Conservation (phyloP, 164 flowering plant species). For the Magnolia kwangsiensis region DNA sequence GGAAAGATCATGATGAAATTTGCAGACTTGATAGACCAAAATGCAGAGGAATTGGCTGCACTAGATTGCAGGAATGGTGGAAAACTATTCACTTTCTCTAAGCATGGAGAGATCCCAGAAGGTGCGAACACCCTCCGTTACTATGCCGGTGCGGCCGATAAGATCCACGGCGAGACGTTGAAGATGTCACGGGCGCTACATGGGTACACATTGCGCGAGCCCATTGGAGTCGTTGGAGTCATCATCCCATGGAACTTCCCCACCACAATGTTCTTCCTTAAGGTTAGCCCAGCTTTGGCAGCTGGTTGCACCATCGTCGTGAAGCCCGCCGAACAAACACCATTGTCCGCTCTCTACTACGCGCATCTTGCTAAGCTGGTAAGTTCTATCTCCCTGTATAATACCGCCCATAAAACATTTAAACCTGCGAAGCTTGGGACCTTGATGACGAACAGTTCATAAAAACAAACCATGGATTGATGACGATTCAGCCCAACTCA, state of each 20-base stretch:
- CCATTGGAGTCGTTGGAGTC: conserved; percentile 78
- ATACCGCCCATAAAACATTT: no score
- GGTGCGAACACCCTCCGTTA: conserved; percentile 45
- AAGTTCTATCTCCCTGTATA: neutral
- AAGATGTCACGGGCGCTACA: conserved; percentile 51
- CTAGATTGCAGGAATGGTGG: conserved; percentile 67
- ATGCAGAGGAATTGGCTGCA: conserved; percentile 61
- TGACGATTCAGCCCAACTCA: no score
- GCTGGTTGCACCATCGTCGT: conserved; percentile 83
- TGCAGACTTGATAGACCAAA: conserved; percentile 61
- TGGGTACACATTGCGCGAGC: conserved; percentile 69
- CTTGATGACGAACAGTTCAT: no score
- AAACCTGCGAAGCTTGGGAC: no score
- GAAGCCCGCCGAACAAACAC: conserved; percentile 89
- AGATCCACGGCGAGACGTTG: conserved; percentile 72
- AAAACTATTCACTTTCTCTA: conserved; percentile 37
- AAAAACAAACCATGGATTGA: no score
- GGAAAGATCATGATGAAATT: conserved; percentile 57
- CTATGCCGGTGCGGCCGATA: conserved; percentile 86
- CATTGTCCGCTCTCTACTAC: conserved; percentile 68
- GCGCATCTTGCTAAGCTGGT: conserved; percentile 81
- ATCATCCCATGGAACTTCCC: conserved; percentile 78
- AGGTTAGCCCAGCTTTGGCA: conserved; percentile 71
- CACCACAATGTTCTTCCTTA: conserved; percentile 39
- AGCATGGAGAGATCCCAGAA: conserved; percentile 41